Evolutionary conservation across 1,284 basidiomycete genomes (phyloP), one percentile per base, ranked within the genome.

Genomic region (Bjerkandera adusta): DNA sequence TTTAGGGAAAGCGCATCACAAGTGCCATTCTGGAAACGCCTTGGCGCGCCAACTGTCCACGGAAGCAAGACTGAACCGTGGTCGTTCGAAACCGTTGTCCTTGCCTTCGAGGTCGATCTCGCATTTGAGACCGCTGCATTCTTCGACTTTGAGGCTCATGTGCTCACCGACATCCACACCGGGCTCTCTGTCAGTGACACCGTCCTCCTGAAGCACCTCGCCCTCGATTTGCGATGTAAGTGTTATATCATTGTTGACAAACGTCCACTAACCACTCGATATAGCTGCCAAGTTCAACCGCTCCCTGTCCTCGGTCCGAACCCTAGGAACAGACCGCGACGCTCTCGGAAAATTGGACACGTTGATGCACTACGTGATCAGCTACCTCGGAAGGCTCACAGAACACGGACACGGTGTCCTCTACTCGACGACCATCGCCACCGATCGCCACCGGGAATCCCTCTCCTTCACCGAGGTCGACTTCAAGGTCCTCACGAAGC

Each of bases 41-140:
- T n/a, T n/a, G n/a, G n/a, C n/a, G n/a, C n/a, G n/a, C n/a, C n/a
- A n/a, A n/a, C n/a, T n/a, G n/a, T n/a, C n/a, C n/a, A n/a, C n/a
- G n/a, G n/a, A n/a, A n/a, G n/a, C n/a, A n/a, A n/a, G n/a, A n/a
- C n/a, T n/a, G n/a, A 42, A 24, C 10, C 39, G 2, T 36, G 42
- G 29, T 24, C 27, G 32, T 47, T 47, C 24, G 24, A 30, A 6
- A 16, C 41, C 7, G 20, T 47, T 8, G 16, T 33, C 15, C 18
- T 47, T 4, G 45, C 45, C 7, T 47, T 42, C 39, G 45, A 47
- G 25, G 45, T 47, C 21, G 45, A 42, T n/a, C 15, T 47, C 20
- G 16, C 15, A 20, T 16, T 47, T 3, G n/a, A 36, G 7, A 18
- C 25, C 16, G 15, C 25, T 4, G 29, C 37, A 7, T 18, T 15